Conservation (phyloP, 768 basidiomycete species). For the Leccinum fibrillosum region DNA sequence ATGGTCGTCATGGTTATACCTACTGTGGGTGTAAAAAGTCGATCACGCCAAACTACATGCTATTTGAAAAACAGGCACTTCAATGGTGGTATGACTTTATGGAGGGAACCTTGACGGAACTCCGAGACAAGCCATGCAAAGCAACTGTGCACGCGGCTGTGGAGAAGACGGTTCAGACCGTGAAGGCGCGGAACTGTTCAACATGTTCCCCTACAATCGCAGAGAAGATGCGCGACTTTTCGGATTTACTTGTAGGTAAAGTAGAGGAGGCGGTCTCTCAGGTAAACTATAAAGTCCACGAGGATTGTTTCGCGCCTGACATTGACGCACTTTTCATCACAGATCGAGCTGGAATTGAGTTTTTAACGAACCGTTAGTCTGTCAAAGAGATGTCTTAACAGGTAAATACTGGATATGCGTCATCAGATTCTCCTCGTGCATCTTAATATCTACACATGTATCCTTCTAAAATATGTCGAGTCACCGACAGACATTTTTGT, state of each 20-base stretch:
- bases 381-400: neutral
- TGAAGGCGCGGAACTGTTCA: neutral
- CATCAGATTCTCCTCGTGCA: neutral
- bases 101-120: neutral
- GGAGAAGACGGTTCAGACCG: neutral
- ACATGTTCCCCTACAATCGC: neutral
- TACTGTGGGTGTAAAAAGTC: neutral
- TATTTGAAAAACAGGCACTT: neutral
- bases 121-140: conserved; percentile 21
- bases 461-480: neutral
- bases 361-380: neutral
- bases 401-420: neutral
- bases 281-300: neutral
- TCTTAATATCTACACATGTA: neutral
- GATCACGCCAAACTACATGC: neutral
- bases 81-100: conserved; percentile 22
- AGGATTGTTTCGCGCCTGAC: neutral
- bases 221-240: conserved; percentile 16
- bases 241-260: conserved; percentile 2
- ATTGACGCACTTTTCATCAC: neutral
- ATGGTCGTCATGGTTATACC: no score
- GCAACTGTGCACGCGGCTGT: neutral
- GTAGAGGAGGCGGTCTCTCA: conserved; percentile 11
- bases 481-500: neutral
- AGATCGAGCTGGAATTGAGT: conserved; percentile 7